Conservation (phyloP, 108 stramenopile genomes). For the Cyclotella baltica region DNA sequence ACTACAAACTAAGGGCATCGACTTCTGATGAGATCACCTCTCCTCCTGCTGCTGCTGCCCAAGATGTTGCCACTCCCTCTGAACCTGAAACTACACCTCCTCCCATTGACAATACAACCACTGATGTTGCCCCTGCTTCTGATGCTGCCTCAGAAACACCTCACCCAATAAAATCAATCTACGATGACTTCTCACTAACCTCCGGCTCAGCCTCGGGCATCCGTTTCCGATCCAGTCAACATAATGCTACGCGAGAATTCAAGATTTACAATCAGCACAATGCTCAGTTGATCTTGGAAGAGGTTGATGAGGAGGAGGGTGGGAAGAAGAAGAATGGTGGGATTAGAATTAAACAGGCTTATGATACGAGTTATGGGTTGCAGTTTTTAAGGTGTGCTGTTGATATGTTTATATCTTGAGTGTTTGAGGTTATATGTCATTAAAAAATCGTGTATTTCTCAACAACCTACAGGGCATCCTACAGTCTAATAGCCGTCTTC, state of each 20-base stretch:
- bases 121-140: no score
- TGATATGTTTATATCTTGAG: no score
- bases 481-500: conserved; percentile 47
- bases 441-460: no score
- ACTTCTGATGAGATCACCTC: neutral
- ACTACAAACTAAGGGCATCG: neutral
- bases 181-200: conserved; percentile 15
- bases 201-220: conserved; percentile 9
- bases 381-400: conserved; percentile 11
- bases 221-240: conserved; percentile 15
- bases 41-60: no score
- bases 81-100: no score
- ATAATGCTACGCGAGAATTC: neutral
- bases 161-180: conserved; percentile 12
- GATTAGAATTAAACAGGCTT: conserved; percentile 8
- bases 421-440: no score
- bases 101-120: no score
- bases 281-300: conserved; percentile 40
- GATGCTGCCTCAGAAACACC: neutral
- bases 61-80: no score
- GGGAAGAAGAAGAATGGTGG: neutral
- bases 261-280: conserved; percentile 34
- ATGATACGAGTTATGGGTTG: conserved; percentile 17
- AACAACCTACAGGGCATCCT: conserved; percentile 18
- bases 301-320: conserved; percentile 12